Evolutionary conservation across 192 early-diverging fungal genomes (phyloP), one percentile per base, ranked within the genome.

Genomic region (Mortierella antarctica): DNA sequence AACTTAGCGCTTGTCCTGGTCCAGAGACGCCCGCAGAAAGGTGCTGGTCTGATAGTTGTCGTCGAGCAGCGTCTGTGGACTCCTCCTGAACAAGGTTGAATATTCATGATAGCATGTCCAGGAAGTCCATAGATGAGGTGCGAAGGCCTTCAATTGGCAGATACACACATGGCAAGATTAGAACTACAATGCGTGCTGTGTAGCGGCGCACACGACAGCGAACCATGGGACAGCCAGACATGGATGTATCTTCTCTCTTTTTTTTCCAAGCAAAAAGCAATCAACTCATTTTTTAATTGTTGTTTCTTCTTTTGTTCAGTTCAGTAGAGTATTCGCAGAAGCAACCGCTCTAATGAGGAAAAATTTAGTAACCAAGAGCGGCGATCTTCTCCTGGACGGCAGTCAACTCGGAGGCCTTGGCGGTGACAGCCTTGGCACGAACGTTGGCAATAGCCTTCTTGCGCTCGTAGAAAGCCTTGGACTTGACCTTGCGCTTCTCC

Each of bases 401-500:
- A 55, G 78, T 64, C 60, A 90, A 83, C 72, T 93, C 86, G 62
- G 73, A 74, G 20, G 72, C 55, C 67, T 72, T 82, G 70, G 70
- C 58, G 52, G 83, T 62, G 57, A 73, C 62, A 62, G 88, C 91
- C 85, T 89, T 86, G 81, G 84, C 72, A 50, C 86, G 87, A 74
- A 92, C 88, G 82, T 88, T 92, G 83, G 86, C 87, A 64, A 87
- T 86, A 65, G 93, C 94, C 90, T 95, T 89, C 85, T 89, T 93
- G 89, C 92, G 93, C 85, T 97, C 92, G 89, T 97, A 98, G 91
- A 87, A 97, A 74, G 93, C 96, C 82, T 92, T 85, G 84, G 87
- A 85, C 87, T 95, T 93, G 85, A 92, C 93, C 95, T 98, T 98
- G 85, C 98, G 93, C 94, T 99, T 98, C 88, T 96, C 96, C 90